phyloP scores from a whole-genome alignment of 371 early-diverging fungal genomes.

The Vairimorpha ceranae region DNA sequence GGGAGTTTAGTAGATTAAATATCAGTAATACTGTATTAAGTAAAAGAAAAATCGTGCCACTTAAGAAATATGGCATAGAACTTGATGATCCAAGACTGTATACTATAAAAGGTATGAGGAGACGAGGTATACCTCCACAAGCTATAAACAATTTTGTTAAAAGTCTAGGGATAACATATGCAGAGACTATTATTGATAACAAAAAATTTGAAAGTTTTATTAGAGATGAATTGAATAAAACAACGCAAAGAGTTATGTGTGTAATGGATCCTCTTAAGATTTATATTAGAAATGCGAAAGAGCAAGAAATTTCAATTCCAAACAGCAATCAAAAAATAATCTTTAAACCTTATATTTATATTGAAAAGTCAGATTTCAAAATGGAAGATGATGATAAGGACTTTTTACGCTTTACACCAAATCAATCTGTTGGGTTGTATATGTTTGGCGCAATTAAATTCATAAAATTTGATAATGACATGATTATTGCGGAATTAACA shows the following conservation, averaged over 20 bases:
- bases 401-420: slow-evolving; percentile 82
- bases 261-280: slow-evolving; percentile 78
- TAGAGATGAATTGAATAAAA: slow-evolving; percentile 80
- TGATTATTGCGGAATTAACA: slow-evolving; percentile 23
- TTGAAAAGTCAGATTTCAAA: slow-evolving; percentile 85
- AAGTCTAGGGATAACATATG: slow-evolving; percentile 81
- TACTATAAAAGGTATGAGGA: slow-evolving; percentile 85
- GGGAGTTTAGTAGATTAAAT: slow-evolving; percentile 95
- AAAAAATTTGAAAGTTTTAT: slow-evolving; percentile 83
- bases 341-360: slow-evolving; percentile 65
- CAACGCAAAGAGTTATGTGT: slow-evolving; percentile 80
- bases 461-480: slow-evolving; percentile 64
- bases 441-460: slow-evolving; percentile 76
- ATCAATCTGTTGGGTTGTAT: slow-evolving; percentile 82
- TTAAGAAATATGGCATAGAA: slow-evolving; percentile 70
- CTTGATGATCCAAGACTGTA: slow-evolving; percentile 95
- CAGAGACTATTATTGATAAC: slow-evolving; percentile 77
- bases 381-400: slow-evolving; percentile 70
- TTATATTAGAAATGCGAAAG: slow-evolving; percentile 67
- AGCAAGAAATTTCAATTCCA: neutral
- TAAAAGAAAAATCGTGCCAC: slow-evolving; percentile 87
- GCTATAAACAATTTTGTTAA: slow-evolving; percentile 96
- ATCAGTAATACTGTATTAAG: slow-evolving; percentile 88
- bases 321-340: neutral
- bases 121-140: slow-evolving; percentile 91